These are phyloP conservation scores for Inonotus obliquus DNA, from an alignment of 1,284 basidiomycete species.

Conservation along the genomic window DNA sequence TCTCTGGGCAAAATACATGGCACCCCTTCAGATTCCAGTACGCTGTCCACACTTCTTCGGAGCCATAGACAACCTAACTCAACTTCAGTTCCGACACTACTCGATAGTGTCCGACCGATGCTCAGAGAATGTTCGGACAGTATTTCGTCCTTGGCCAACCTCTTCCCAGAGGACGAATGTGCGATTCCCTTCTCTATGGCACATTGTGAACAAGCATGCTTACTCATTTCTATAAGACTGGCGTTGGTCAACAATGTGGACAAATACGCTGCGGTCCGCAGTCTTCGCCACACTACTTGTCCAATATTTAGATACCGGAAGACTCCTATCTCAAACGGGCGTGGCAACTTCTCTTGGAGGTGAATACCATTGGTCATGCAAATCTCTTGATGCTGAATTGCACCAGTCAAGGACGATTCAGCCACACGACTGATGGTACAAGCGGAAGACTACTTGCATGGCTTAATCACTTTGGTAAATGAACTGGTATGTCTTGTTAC, in stretches of 20 bases:
- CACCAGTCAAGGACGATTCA: slow-evolving; percentile 66
- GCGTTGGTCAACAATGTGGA: slow-evolving; percentile 81
- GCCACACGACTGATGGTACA: slow-evolving; percentile 60
- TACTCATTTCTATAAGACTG: slow-evolving; percentile 39
- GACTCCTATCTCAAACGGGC: slow-evolving; percentile 53
- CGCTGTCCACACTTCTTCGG: slow-evolving; percentile 21
- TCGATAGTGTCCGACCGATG: slow-evolving; percentile 51
- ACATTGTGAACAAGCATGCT: background rate
- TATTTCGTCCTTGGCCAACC: slow-evolving; percentile 44
- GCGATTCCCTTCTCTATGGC: background rate
- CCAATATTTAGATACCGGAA: slow-evolving; percentile 58
- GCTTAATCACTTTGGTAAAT: slow-evolving; percentile 74
- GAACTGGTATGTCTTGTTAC: slow-evolving; percentile 55
- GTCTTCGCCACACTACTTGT: slow-evolving; percentile 64
- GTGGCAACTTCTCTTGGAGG: slow-evolving; percentile 58
- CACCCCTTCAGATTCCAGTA: slow-evolving; percentile 57
- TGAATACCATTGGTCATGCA: slow-evolving; percentile 36
- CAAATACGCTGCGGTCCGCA: slow-evolving; percentile 54
- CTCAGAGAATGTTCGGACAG: slow-evolving; percentile 50
- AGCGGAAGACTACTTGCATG: slow-evolving; percentile 84
- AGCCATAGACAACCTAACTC: slow-evolving; percentile 11
- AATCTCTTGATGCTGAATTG: slow-evolving; percentile 15
- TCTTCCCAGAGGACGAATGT: slow-evolving; percentile 63
- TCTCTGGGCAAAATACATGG: slow-evolving; percentile 73
- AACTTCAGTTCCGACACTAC: slow-evolving; percentile 50